Conservation (phyloP, 306 rosid species). For the Quercus glauca region DNA sequence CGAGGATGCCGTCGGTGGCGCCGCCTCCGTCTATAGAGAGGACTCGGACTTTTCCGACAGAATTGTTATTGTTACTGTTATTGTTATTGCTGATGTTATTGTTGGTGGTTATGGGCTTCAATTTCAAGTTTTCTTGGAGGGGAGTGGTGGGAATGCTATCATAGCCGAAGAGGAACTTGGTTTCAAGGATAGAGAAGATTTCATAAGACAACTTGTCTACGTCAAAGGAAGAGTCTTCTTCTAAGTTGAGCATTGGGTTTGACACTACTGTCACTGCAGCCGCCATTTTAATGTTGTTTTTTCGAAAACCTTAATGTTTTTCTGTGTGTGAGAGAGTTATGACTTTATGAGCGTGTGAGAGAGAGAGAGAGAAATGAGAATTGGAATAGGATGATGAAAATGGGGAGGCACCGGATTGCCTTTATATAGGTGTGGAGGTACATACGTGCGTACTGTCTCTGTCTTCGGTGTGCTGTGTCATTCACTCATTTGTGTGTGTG, state of each 20-base stretch:
- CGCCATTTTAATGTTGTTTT: too few species aligned
- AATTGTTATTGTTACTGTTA: slow-evolving; percentile 5
- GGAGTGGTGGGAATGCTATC: slow-evolving; percentile 12
- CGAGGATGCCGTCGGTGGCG: slow-evolving; percentile 81
- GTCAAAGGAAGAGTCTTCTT: slow-evolving; percentile 20
- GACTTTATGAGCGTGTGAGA: slow-evolving; percentile 13
- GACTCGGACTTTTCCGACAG: slow-evolving; percentile 64
- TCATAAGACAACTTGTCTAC: slow-evolving; percentile 86
- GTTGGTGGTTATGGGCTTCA: not conserved
- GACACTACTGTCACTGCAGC: too few species aligned
- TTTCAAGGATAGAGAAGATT: slow-evolving; percentile 89
- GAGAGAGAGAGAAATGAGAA: slow-evolving; percentile 17
- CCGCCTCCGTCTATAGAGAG: slow-evolving; percentile 83
- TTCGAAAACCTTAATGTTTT: too few species aligned
- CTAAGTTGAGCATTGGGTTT: too few species aligned
- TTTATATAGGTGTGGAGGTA: too few species aligned
- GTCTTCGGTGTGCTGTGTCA: too few species aligned
- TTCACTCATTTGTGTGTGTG: too few species aligned
- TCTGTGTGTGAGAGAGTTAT: slow-evolving; percentile 10
- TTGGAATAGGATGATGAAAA: slow-evolving; percentile 25
- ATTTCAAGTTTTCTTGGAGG: slow-evolving; percentile 7
- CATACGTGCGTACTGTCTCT: too few species aligned
- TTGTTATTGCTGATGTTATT: not conserved
- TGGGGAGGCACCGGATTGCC: slow-evolving; percentile 3
- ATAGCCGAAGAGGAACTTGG: slow-evolving; percentile 80